These are phyloP conservation scores for Melaleuca alternifolia DNA, from an alignment of 345 rosid genomes.

Conservation along the genomic window DNA sequence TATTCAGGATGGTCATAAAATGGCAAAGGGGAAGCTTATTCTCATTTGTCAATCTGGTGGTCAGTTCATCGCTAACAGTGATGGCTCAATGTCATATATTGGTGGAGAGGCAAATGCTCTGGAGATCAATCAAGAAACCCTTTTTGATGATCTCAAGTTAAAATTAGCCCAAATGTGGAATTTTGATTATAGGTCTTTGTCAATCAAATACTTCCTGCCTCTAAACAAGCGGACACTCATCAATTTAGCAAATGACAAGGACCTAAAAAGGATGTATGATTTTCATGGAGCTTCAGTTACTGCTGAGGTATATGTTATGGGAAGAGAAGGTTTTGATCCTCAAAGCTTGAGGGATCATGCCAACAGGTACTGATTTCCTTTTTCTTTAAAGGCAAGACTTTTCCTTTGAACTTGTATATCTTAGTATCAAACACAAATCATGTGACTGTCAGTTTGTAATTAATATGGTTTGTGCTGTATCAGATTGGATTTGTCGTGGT, in stretches of 20 bases:
- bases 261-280: constrained; percentile 73
- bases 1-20: constrained; percentile 6
- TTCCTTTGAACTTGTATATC: not conserved
- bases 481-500: not conserved
- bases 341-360: constrained; percentile 10
- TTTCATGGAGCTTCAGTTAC: constrained; percentile 58
- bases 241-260: constrained; percentile 59
- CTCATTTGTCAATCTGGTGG: constrained; percentile 84
- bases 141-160: constrained; percentile 59
- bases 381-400: not conserved
- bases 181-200: constrained; percentile 50
- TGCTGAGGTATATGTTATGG: constrained; percentile 59
- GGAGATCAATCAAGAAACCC: constrained; percentile 55
- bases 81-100: constrained; percentile 52
- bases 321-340: constrained; percentile 49
- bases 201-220: constrained; percentile 84
- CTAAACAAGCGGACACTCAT: constrained; percentile 64
- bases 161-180: constrained; percentile 64
- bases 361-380: constrained; percentile 32
- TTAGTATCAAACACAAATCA: not conserved
- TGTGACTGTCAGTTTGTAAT: not conserved
- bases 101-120: constrained; percentile 89
- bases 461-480: not conserved
- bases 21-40: constrained; percentile 84
- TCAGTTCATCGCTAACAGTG: constrained; percentile 50